Evolutionary conservation across 2,329 filamentous ascomycete species (phyloP).

Genomic region (Sclerotinia borealis): DNA sequence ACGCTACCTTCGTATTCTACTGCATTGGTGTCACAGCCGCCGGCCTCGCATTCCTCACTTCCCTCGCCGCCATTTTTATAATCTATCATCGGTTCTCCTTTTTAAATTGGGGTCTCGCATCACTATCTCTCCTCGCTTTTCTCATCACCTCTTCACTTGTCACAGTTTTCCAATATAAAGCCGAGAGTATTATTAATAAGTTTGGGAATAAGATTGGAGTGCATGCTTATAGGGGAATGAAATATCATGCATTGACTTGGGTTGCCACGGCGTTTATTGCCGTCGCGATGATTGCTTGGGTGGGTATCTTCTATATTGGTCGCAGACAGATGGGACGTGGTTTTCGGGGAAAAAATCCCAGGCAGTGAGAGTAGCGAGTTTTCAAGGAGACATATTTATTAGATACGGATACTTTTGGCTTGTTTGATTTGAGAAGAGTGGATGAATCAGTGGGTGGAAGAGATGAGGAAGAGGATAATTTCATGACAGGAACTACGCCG

Average conservation of each 20-base stretch:
- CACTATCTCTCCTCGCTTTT: slow-evolving; percentile 46
- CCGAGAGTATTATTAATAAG: slow-evolving; percentile 41
- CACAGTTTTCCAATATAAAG: slow-evolving; percentile 54
- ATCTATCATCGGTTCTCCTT: slow-evolving; percentile 39
- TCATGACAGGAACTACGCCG: neutral
- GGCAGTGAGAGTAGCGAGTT: slow-evolving; percentile 3
- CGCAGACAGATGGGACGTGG: slow-evolving; percentile 21
- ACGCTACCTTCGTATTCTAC: slow-evolving; percentile 53
- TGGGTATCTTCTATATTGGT: slow-evolving; percentile 27
- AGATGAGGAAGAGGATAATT: neutral
- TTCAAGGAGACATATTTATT: neutral
- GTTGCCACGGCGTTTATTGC: slow-evolving; percentile 44
- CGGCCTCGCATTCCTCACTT: slow-evolving; percentile 43
- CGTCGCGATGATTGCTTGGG: slow-evolving; percentile 28
- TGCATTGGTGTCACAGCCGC: slow-evolving; percentile 49
- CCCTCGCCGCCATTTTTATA: slow-evolving; percentile 39
- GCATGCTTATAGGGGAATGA: slow-evolving; percentile 40
- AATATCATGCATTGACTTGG: slow-evolving; percentile 56
- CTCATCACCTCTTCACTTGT: slow-evolving; percentile 69
- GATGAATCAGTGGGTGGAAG: neutral
- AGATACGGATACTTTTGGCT: neutral
- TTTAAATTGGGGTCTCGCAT: slow-evolving; percentile 43
- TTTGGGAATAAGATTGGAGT: slow-evolving; percentile 30
- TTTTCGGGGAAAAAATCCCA: slow-evolving; percentile 25
- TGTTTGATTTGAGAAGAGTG: neutral